Evolutionary conservation across 495 filamentous ascomycete species (phyloP), one percentile per base, ranked within the genome.

Genomic region (Durotheca rogersii): DNA sequence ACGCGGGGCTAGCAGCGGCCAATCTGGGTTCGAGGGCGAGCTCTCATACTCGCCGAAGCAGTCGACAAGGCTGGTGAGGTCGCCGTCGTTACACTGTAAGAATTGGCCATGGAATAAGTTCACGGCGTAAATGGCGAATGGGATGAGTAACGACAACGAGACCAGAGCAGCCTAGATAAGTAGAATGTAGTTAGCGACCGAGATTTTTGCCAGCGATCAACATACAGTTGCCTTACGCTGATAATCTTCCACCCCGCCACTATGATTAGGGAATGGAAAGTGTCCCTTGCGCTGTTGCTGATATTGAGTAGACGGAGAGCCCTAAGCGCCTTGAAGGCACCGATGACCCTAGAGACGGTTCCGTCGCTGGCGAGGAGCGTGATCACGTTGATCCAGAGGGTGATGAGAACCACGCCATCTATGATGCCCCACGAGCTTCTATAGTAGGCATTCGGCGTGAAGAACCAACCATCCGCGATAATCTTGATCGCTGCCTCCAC

Each of bases 281-380:
- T 96, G 62, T 96, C 86, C 62, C 91, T 82, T 27, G 93, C 94
- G 61, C 89, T 96, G 63, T 96, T 90, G 64, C 90, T 96, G 51
- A 99, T 88, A 55, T 96, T 97, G 54, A 99, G 80, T 18, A 99
- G 71, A 34, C 93, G 79, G 17, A 99, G 74, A 27, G 93, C 94
- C 66, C 93, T 84, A n/a, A 99, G 79, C 16, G 93, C 93, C 75
- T 99, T 99, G 75, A 99, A 97, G 20, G 94, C 93, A 33, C 93
- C 93, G 41, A 99, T 87, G 14, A 89, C 87, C 60, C 93, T 74
- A 3, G 91, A 94, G 37, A 96, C 82, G 35, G 82, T 82, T 34
- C 87, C 89, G 45, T 92, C 83, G 32, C 85, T 80, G 58, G 74
- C 79, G 7, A 97, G 71, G 4, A 90, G 85, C 10, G 91, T 89